Evolutionary conservation across 2,329 filamentous ascomycete species (phyloP), one percentile per base, ranked within the genome.

Genomic region (Aspergillus sp.): DNA sequence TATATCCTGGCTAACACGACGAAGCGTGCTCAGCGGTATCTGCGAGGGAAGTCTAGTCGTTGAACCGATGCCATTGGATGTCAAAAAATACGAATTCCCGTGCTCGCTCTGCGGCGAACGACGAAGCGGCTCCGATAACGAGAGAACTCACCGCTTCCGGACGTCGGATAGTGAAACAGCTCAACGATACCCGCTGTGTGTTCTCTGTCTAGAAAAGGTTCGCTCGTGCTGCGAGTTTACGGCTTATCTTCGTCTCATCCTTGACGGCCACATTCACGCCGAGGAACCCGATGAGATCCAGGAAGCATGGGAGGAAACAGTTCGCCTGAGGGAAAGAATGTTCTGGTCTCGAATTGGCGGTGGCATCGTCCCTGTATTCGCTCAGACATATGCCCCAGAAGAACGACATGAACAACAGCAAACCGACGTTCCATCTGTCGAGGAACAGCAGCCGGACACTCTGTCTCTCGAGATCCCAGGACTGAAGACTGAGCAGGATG

Each of bases 281-380:
- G 91, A 93, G 51, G 91, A 91, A 60, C 87, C 90, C 45, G 92
- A 95, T 54, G 91, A 93, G 38, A 92, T 96, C 77, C 92, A 91
- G 72, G 87, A 88, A 30, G 92, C 93, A 0, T 99, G 95, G 95
- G 94, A 98, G 74, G 95, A 99, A 80, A 92, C 92, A 60, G 91
- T 97, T 11, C 87, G 90, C 31, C 79, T 98, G 52, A 85, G 95
- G 54, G 95, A 99, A 76, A 89, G 94, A 69, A 97, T 99, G 91
- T 99, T 99, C 75, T 99, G 95, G 95, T 88, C 91, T 54, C 87
- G 95, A 59, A 87, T 99, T 56, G 94, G 94, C 28, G 95, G 93
- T 30, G 95, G 95, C 15, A 92, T 99, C 2, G 80, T 98, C 13
- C 95, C 94, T 1, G 82, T 85, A 13, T 81, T 81, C 54, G 66